Evolutionary conservation across 2,329 filamentous ascomycete genomes (phyloP), one percentile per base, ranked within the genome.

Genomic region (Sporothrix dimorphospora): DNA sequence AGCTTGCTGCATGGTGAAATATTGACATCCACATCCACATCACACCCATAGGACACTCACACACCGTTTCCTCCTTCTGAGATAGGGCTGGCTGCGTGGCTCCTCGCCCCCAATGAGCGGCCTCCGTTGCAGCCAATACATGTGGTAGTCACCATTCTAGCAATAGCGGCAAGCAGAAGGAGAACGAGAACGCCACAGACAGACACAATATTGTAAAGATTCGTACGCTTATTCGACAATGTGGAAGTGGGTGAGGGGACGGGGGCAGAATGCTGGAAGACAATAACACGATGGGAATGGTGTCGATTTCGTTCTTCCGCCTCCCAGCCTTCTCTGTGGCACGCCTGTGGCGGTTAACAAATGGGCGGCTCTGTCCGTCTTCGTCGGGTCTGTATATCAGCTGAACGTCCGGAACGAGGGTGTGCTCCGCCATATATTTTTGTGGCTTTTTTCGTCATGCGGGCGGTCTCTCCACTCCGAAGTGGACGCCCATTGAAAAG

Each of bases 1-100:
- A n/a, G n/a, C n/a, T n/a, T n/a, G n/a, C n/a, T 55, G 51, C 51
- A 55, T 55, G 51, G 51, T 11, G 51, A 55, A 55, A 27, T 55
- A 55, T 55, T 55, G 51, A 27, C 21, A 27, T 55, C 11, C 21
- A 27, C 51, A 55, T 30, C 27, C 21, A 27, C 16, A 16, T 55
- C 49, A 34, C 30, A 34, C 6, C 30, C 30, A 34, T 3, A 34
- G 30, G 30, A 34, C n/a, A 34, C 30, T 6, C 30, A 3, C 30
- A 3, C 30, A 3, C 12, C 19, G 47, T 51, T 51, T 51, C 6
- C n/a, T 19, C 47, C 19, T 51, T 51, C 47, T 51, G 24, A 55
- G 53, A 30, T 30, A 55, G 53, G 53, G 53, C 53, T 55, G 53
- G 53, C 53, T 14, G 12, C 14, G 45, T 19, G 45, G 45, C 45